Base-by-base conservation (phyloP, 345 rosid species). In the Hevea brasiliensis region DNA sequence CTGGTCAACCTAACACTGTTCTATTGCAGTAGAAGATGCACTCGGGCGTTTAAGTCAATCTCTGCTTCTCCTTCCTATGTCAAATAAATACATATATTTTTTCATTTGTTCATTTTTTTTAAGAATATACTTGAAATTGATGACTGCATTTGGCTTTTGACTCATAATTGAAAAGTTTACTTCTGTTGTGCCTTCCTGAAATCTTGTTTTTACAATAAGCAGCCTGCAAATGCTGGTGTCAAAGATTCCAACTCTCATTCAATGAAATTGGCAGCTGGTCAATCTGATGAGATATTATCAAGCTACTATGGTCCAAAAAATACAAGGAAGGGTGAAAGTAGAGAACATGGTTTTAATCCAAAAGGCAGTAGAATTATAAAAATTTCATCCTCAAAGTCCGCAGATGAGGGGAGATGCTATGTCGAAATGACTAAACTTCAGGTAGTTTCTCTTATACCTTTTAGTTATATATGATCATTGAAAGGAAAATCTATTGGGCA, bases 321-420 rank as follows among this genome's bases (percentile, higher is more conserved):
- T 71, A 11, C 54, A 24, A 13, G 47, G 75, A 61, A 40, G 21
- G 77, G 17, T 58, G 74, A 71, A 79, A 53, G 41, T 8, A 72
- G 56, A 70, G 82, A 70, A 44, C 51, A 15, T 24, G 61, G 15
- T 56, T 69, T 56, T 35, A 42, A 71, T 74, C 45, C 64, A 23
- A 20, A 48, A 54, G 74, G 70, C 35, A 61, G 79, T 54, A 60
- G 26, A 7, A 18, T 27, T 53, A 21, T 72, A 40, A 79, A 44
- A 62, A 70, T 44, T 67, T 42, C 65, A 70, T 67, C 78, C 68
- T 61, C 73, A 51, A 75, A 62, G 61, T 67, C 76, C 71, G 67
- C 55, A 47, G 67, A 61, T 55, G 62, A 72, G 70, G 73, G 71
- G 40, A 78, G 63, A 45, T 35, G 45, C 65, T 14, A 26, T 11